A percentile compares a stretch with the other conserved stretches of the same genome.
phyloP scores from a whole-genome alignment of 768 basidiomycete species.

The Termitomyces sp. region DNA sequence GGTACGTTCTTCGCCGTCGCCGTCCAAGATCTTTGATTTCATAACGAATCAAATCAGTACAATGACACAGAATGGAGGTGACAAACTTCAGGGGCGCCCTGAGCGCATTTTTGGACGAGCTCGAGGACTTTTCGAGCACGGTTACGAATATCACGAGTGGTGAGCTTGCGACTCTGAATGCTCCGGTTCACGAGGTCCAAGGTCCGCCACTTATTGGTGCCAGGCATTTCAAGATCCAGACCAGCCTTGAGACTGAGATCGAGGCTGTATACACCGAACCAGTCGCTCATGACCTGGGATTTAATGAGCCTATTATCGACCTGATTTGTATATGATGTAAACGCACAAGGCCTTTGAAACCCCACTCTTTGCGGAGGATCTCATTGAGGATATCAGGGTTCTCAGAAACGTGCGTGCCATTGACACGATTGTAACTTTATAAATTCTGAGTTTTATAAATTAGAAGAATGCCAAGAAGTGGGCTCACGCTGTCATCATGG shows the following conservation, averaged over 20 bases:
- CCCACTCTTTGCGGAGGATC: conserved; percentile 69
- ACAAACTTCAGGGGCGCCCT: conserved; percentile 59
- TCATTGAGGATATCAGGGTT: conserved; percentile 54
- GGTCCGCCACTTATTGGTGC: conserved; percentile 70
- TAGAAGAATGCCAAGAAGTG: background rate
- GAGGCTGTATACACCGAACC: conserved; percentile 74
- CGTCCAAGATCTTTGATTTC: conserved; percentile 54
- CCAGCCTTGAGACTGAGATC: conserved; percentile 69
- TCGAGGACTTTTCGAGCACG: conserved; percentile 66
- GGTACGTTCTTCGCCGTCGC: conserved; percentile 64
- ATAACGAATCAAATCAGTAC: background rate
- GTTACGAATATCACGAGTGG: conserved; percentile 58
- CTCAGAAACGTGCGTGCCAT: conserved; percentile 72
- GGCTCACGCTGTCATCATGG: conserved; percentile 68
- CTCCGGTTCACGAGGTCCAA: conserved; percentile 64
- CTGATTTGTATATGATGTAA: background rate
- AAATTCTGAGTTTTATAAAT: background rate
- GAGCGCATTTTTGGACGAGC: conserved; percentile 66
- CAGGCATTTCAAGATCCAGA: conserved; percentile 79
- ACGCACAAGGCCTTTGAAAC: conserved; percentile 56
- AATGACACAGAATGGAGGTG: background rate
- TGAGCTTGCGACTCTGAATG: conserved; percentile 60
- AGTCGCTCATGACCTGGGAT: conserved; percentile 71
- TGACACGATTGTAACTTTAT: conserved; percentile 68
- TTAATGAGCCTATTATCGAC: background rate